phyloP scores from a whole-genome alignment of 106 monocot genomes.

The Cymbidium sinense region DNA sequence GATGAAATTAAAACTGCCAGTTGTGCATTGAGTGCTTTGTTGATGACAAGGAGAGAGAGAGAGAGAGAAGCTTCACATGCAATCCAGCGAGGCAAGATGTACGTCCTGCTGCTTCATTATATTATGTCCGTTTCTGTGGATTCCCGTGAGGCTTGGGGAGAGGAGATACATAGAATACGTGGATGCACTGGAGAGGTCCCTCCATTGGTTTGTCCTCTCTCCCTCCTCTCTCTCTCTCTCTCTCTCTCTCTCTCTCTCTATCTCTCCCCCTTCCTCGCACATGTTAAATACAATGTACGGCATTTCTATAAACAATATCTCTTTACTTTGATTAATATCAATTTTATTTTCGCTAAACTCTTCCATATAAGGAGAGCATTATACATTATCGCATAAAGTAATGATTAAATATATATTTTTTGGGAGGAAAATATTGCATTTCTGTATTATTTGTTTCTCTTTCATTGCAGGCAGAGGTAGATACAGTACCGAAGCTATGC shows the following conservation, averaged over 20 bases:
- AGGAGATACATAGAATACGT: background rate
- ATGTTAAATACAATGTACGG: background rate
- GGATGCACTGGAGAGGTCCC: background rate
- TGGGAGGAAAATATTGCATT: no score
- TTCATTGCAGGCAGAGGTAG: no score
- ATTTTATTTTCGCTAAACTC: no score
- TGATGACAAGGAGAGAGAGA: slow-evolving; percentile 41
- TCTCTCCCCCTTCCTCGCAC: background rate
- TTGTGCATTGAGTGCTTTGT: slow-evolving; percentile 25
- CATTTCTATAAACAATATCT: no score
- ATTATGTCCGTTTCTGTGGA: background rate
- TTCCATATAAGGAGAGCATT: no score
- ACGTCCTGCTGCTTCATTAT: slow-evolving; percentile 5
- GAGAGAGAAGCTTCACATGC: slow-evolving; percentile 2
- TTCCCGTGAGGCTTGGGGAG: slow-evolving; percentile 1
- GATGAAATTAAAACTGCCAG: slow-evolving; percentile 49
- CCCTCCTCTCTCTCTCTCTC: background rate
- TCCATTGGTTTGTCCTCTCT: background rate
- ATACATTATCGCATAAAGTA: no score
- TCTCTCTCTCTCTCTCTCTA: background rate
- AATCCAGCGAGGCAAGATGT: slow-evolving; percentile 5
- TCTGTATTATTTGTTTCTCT: no score
- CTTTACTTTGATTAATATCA: no score
- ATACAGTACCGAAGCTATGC: no score
- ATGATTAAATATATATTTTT: no score